Base-by-base conservation (phyloP, 2,329 filamentous ascomycete genomes). In the Fusarium sp. region DNA sequence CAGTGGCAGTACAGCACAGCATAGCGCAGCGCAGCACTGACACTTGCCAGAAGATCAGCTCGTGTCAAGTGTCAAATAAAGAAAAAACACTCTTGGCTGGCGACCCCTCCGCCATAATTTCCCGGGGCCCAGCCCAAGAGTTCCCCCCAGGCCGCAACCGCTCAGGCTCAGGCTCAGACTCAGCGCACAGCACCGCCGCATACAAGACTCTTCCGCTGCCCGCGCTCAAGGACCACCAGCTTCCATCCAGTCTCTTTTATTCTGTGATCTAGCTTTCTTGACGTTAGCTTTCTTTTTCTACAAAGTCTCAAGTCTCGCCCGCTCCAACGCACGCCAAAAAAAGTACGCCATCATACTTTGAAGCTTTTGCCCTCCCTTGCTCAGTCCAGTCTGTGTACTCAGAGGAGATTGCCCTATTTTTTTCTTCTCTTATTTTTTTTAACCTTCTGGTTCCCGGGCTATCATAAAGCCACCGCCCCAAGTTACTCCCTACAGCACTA, bases 71-170 rank as follows among this genome's bases (percentile, higher is more conserved):
- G 33, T 56, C 52, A 63, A 71, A 74, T 74, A 64, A 74, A 74
- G 62, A 66, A 70, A 62, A 64, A 66, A 56, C 42, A 57, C 42
- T 71, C 68, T 73, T 73, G 71, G 63, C 69, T 71, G 62, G 47
- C 35, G 24, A 55, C 52, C 60, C 66, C 70, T 74, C 69, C 68
- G 65, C 59, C 71, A 74, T 74, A 74, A 74, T 74, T 73, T 74
- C 71, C 72, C 72, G 71, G 69, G 63, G 66, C 69, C 65, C 66
- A 70, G 60, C 70, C 65, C 59, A 68, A 70, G 68, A 62, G 63
- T 57, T 35, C 28, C 20, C 33, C 55, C 69, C 57, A 33, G 8
- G 31, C 26, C 38, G 21, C 47, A 52, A 23, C 24, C 48, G 31
- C 68, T 53, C 67, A 69, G 39, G 38, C 59, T 46, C 37, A 35